A percentile compares a stretch with the other conserved stretches of the same genome.
Evolutionary conservation across 768 basidiomycete genomes (phyloP).

Genomic region (Cystofilobasidium macerans): DNA sequence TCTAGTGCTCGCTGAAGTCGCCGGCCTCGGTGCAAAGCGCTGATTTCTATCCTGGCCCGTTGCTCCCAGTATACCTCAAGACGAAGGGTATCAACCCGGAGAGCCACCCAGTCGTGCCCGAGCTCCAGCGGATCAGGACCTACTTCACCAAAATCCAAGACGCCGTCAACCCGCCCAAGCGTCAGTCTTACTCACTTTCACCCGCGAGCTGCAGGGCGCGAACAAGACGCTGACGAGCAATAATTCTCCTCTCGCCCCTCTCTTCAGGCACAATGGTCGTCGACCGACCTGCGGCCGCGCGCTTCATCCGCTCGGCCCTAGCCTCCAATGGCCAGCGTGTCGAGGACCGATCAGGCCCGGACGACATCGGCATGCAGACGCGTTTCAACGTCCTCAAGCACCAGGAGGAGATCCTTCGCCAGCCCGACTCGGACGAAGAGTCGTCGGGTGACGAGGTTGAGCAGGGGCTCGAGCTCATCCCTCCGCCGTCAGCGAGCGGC

Average conservation of each 20-base stretch:
- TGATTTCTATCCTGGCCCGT: neutral
- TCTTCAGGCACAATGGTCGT: constrained; percentile 16
- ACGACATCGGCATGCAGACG: constrained; percentile 26
- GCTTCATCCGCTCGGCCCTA: constrained; percentile 24
- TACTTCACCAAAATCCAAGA: constrained; percentile 36
- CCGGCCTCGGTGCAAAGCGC: neutral
- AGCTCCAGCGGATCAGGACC: constrained; percentile 35
- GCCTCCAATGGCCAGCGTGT: constrained; percentile 3
- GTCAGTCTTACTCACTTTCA: constrained; percentile 13
- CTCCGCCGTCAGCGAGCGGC: neutral
- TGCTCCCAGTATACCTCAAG: constrained; percentile 34
- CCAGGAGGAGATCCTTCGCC: constrained; percentile 10
- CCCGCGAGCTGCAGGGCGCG: no score
- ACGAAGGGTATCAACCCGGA: constrained; percentile 36
- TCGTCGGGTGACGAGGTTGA: neutral
- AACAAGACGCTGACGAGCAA: no score
- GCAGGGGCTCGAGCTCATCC: neutral
- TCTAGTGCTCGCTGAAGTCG: neutral
- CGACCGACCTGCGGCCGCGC: constrained; percentile 18
- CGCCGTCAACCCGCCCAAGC: constrained; percentile 32
- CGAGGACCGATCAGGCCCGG: neutral
- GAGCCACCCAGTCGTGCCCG: constrained; percentile 35
- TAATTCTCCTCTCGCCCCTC: neutral
- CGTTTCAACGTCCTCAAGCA: constrained; percentile 24
- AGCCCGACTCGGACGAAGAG: constrained; percentile 1